These are phyloP conservation scores for Myrica gale DNA, from an alignment of 306 rosid species.

Conservation along the genomic window DNA sequence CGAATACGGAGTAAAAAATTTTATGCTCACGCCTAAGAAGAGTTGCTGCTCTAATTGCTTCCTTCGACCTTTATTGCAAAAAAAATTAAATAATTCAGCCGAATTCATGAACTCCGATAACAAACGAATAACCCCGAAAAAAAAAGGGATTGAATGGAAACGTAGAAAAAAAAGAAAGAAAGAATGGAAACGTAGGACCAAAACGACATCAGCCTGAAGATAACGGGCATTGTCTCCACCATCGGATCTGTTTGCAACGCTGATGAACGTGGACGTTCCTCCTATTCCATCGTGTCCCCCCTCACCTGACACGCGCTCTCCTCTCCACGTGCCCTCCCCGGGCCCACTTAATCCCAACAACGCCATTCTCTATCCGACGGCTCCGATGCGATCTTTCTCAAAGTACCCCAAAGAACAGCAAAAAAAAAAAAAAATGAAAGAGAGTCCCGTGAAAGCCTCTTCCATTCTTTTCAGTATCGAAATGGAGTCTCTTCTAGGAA, in stretches of 20 bases:
- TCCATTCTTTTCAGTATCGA: background rate
- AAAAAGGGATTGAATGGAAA: no score
- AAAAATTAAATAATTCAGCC: no score
- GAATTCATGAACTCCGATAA: no score
- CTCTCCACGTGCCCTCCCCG: background rate
- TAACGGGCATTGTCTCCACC: background rate
- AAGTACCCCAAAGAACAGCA: background rate
- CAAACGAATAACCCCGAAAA: no score
- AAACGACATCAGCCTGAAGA: background rate
- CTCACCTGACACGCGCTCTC: background rate
- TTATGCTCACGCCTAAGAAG: no score
- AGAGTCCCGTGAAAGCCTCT: background rate
- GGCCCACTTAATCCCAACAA: background rate
- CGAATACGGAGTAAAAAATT: no score
- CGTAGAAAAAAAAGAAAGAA: no score
- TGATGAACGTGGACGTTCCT: background rate
- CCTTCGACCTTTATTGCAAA: no score
- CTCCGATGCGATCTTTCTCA: background rate
- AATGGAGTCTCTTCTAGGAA: conserved; percentile 1
- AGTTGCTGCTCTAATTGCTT: no score
- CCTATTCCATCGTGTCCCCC: background rate
- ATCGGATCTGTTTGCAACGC: background rate
- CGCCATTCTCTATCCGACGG: background rate
- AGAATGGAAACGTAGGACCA: no score
- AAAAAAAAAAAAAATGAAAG: background rate